Evolutionary conservation across 148 eudicot species (phyloP).

Genomic region (Spergularia bocconei): DNA sequence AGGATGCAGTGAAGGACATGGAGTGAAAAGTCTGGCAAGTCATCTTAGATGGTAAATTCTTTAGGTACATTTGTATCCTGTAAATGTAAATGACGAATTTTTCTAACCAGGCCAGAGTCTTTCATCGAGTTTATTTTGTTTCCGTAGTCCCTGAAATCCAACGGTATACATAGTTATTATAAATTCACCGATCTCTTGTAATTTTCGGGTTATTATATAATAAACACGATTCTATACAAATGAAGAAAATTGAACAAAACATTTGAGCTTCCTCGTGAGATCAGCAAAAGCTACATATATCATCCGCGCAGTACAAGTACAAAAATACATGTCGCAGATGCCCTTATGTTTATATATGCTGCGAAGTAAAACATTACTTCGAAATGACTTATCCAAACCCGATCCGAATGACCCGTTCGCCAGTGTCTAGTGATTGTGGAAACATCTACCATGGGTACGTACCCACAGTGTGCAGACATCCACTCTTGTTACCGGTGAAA

Average conservation of each 20-base stretch:
- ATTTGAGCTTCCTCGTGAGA: not conserved
- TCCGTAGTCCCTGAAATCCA: not conserved
- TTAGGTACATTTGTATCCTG: slow-evolving; percentile 19
- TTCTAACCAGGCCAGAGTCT: not conserved
- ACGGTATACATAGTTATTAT: not conserved
- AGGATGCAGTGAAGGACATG: slow-evolving; percentile 82
- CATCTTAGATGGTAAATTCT: slow-evolving; percentile 8
- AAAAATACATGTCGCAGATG: no score
- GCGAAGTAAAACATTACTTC: no score
- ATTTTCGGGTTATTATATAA: slow-evolving; percentile 1
- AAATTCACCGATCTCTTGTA: not conserved
- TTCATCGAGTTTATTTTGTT: not conserved
- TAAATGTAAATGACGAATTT: slow-evolving; percentile 19
- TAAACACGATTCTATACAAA: not conserved
- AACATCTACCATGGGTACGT: no score
- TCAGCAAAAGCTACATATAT: not conserved
- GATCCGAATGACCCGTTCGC: no score
- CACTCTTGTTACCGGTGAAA: not conserved
- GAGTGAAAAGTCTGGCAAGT: slow-evolving; percentile 33
- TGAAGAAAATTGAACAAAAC: slow-evolving; percentile 6
- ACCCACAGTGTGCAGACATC: not conserved
- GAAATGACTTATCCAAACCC: no score
- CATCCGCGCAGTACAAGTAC: no score
- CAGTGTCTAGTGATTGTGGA: not conserved
- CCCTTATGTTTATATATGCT: no score